Base-by-base conservation (phyloP, 495 filamentous ascomycete genomes). In the Penicillium cataractarum region DNA sequence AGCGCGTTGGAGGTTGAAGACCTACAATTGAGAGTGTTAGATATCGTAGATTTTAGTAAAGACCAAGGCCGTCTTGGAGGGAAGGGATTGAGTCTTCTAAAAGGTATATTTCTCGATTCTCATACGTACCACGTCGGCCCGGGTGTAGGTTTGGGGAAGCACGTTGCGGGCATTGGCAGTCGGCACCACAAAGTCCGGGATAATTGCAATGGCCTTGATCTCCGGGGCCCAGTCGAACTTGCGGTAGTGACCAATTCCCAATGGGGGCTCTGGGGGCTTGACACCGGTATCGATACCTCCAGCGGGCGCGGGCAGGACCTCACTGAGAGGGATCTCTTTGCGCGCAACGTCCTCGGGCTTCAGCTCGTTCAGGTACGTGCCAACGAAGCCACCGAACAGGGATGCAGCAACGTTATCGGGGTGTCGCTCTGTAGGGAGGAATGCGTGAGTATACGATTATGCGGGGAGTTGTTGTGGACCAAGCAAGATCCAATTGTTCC, bases 321-420 rank as follows among this genome's bases (percentile, higher is more conserved):
- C 94, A 67, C 90, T 93, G 7, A 97, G 83, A n/a, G 94, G 94
- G 67, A 99, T 97, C 79, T 97, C 93, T 58, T 87, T 91, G 31
- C 92, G 84, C 33, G 89, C 89, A 58, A 89, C 90, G 66, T 97
- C 93, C 74, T 89, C 90, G 5, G 92, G 90, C 58, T 89, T 85
- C 58, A 98, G 83, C 58, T 96, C 92, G 75, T 92, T 96, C 49
- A 97, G 83, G 65, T 97, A 97, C 9, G 92, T 96, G 31, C 95
- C 95, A 17, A 97, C 91, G 70, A 99, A 97, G n/a, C 95, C 95
- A 49, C 95, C 95, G 71, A 93, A 97, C 29, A 97, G 84, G 1
- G 94, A 92, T 0, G 95, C 95, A 61, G 92, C 96, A 33, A 99
- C 91, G 67, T 99, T 98, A 78, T 99, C 95, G 4, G 95, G 95